phyloP scores from a whole-genome alignment of 2,329 filamentous ascomycete genomes.

The Blumeria hordei region DNA sequence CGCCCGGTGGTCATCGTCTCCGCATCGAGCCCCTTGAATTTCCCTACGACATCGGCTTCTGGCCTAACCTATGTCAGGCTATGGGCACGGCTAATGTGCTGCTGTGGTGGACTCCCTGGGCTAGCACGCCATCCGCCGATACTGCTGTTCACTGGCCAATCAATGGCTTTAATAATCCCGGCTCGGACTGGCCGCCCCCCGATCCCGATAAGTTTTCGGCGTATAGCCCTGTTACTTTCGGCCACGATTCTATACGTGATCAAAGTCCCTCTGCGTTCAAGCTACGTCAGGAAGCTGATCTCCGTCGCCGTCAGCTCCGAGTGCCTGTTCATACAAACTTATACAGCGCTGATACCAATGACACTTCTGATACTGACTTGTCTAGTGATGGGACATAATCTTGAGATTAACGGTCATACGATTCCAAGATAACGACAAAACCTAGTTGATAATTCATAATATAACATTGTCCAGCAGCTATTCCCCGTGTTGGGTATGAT shows the following conservation, averaged over 20 bases:
- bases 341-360: no score
- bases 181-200: conserved; percentile 35
- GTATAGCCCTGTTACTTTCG: neutral
- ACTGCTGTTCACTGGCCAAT: conserved; percentile 33
- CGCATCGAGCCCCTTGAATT: conserved; percentile 45
- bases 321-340: no score
- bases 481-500: no score
- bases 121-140: conserved; percentile 21
- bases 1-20: conserved; percentile 24
- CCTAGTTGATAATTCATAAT: no score
- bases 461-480: no score
- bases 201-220: conserved; percentile 33
- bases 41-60: conserved; percentile 60
- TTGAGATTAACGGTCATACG: no score
- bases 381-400: no score
- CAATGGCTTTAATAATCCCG: conserved; percentile 49
- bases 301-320: conserved; percentile 15
- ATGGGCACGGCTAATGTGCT: conserved; percentile 47
- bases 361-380: no score
- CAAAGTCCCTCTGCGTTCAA: conserved; percentile 23
- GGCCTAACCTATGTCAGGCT: conserved; percentile 45
- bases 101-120: conserved; percentile 46
- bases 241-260: neutral
- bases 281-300: conserved; percentile 25
- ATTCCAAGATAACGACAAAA: no score